Evolutionary conservation across 441 rosid species (phyloP), one percentile per base, ranked within the genome.

Genomic region (Populus hybrid): DNA sequence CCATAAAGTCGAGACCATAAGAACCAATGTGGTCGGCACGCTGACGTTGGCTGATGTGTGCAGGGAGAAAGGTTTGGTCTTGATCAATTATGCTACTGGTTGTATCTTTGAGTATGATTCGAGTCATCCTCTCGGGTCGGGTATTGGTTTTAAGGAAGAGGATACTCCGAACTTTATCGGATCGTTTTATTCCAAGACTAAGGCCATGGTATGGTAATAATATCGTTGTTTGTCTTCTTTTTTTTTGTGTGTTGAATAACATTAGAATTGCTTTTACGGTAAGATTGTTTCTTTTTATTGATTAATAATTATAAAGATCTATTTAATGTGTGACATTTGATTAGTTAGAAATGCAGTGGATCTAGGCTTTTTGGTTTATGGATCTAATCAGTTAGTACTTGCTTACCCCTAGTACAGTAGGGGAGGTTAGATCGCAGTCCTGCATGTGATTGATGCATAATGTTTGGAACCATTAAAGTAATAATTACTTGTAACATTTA

Each of bases 121-220:
- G 19, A 80, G 70, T 50, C 98, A 92, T 79, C 83, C 87, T 38
- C 85, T 91, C 74, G 94, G 92, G 38, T 89, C 97, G 9, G 98
- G 97, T 57, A 42, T 91, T 70, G 98, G 97, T 23, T 92, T 92
- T 74, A 91, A 90, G 89, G 98, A 94, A 79, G 94, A 91, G 76
- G 98, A 94, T 68, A 84, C 91, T 67, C 97, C 98, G 10, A 92
- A 92, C 86, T 92, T 94, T 78, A 76, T 81, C 35, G 98, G 98
- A 78, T 94, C 98, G 46, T 94, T 85, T 84, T 94, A 92, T 78
- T 94, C 98, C 63, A 90, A 94, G 86, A 92, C 98, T 66, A 94
- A 94, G 83, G 98, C 98, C 73, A 92, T 92, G 98, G 98, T 94
- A 78, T 82, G 84, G 59, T 19, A 53, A 23, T 26, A 6, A 35